Base-by-base conservation (phyloP, 1,284 basidiomycete genomes). In the Ustilago esculenta region DNA sequence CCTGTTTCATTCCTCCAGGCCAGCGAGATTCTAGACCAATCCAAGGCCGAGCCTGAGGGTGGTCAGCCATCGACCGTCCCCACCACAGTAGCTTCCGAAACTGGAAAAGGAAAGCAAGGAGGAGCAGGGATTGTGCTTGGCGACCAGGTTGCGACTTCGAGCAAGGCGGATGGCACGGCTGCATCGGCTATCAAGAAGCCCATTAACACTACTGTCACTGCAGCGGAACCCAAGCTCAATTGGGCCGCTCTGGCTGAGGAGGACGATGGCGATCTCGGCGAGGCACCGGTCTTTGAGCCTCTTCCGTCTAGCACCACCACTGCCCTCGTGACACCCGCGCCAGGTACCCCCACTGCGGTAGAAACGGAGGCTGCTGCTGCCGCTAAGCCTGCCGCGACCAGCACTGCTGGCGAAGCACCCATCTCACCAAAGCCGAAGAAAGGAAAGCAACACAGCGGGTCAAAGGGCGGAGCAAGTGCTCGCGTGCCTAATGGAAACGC, bases 161-260 rank as follows among this genome's bases (percentile, higher is more conserved):
- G 45, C 41, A 51, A 50, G 40, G 51, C 59, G 11, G 66, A 63
- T 21, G 59, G 51, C 1, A 49, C 66, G 1, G 50, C 59, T 2
- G 52, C 60, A 5, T 48, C 50, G 14, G 56, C 51, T 6, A 60
- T 60, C 15, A 24, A 50, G 8, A 50, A 64, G 9, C 60, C 66
- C 24, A 50, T 64, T 51, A 63, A 63, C 48, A 59, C 60, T 4
- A 48, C 47, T 7, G 33, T 45, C 21, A 48, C 43, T 15, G 12
- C n/a, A 9, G 11, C 42, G 23, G 66, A 57, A 30, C 51, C 66
- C 25, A 69, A 69, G 40, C 48, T 70, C 40, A 70, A 70, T 39
- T 70, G 67, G 56, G 72, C 72, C 2, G 65, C 59, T 11, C 44
- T 65, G 23, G 70, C 55, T 21, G 66, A 65, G 18, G 70, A 70